Evolutionary conservation across 345 rosid genomes (phyloP).

Genomic region (Passiflora organensis): DNA sequence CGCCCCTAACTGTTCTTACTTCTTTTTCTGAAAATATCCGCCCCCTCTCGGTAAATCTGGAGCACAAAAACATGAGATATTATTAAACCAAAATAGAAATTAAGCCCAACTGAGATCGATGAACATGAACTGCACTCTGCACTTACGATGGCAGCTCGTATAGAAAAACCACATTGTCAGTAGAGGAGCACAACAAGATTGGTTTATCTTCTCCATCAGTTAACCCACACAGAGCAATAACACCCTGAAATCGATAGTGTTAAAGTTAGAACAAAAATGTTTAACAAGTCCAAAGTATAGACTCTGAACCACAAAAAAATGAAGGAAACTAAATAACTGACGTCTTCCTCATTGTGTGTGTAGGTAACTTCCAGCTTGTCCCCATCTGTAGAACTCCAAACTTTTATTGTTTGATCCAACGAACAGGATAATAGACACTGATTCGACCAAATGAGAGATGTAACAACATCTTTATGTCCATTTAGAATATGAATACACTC

Average conservation of each 20-base stretch:
- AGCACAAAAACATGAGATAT: background rate
- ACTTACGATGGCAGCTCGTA: conserved; percentile 16
- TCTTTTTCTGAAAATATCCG: conserved; percentile 35
- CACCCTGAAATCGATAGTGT: conserved; percentile 13
- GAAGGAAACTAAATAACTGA: background rate
- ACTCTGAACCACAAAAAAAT: background rate
- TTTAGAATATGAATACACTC: conserved; percentile 33
- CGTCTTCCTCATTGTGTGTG: conserved; percentile 6
- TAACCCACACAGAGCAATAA: conserved; percentile 8
- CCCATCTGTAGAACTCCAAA: conserved; percentile 39
- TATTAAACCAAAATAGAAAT: too few species aligned
- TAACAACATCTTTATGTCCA: conserved; percentile 44
- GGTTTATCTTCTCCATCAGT: conserved; percentile 19
- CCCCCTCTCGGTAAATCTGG: conserved; percentile 46
- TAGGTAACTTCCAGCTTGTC: conserved; percentile 16
- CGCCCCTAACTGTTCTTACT: conserved; percentile 29
- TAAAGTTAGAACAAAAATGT: too few species aligned
- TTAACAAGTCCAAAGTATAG: background rate
- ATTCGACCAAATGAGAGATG: conserved; percentile 59
- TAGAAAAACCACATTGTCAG: conserved; percentile 11
- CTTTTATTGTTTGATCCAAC: conserved; percentile 46
- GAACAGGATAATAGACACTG: conserved; percentile 50
- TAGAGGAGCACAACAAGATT: conserved; percentile 20
- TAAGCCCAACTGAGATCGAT: background rate
- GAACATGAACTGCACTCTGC: too few species aligned